phyloP scores from a whole-genome alignment of 441 rosid genomes.

The Euphorbia celastroides region DNA sequence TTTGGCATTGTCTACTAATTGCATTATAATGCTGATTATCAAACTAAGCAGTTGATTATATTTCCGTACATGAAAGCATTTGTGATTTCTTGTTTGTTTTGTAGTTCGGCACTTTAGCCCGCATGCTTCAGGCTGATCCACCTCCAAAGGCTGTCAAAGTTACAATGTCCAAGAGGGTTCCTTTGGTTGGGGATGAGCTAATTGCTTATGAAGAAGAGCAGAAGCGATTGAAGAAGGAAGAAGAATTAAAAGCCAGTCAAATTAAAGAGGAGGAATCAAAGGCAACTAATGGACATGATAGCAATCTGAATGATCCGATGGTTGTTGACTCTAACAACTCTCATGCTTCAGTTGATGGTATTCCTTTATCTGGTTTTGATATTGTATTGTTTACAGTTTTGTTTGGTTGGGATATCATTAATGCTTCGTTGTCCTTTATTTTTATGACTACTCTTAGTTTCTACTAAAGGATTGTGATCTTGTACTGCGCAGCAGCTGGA shows the following conservation, averaged over 20 bases:
- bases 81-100: constrained; percentile 21
- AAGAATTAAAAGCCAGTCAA: constrained; percentile 78
- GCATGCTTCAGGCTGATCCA: constrained; percentile 97
- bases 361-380: constrained; percentile 15
- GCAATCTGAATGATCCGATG: constrained; percentile 70
- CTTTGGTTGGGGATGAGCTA: constrained; percentile 94
- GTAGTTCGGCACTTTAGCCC: constrained; percentile 93
- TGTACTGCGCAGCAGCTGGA: constrained; percentile 37
- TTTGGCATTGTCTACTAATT: neutral
- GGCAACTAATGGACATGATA: constrained; percentile 49
- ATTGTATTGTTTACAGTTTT: neutral
- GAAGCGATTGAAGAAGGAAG: constrained; percentile 77
- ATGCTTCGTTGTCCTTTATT: neutral
- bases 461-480: neutral
- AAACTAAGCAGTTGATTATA: neutral
- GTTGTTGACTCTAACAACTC: constrained; percentile 52
- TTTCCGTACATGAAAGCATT: neutral
- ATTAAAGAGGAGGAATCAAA: constrained; percentile 84
- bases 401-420: neutral
- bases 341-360: constrained; percentile 60
- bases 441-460: neutral
- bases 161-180: constrained; percentile 88
- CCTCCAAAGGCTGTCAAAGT: constrained; percentile 98
- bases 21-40: neutral
- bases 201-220: constrained; percentile 96